Conservation (phyloP, 2,329 filamentous ascomycete genomes). For the Lecanoromycetidae sp. region DNA sequence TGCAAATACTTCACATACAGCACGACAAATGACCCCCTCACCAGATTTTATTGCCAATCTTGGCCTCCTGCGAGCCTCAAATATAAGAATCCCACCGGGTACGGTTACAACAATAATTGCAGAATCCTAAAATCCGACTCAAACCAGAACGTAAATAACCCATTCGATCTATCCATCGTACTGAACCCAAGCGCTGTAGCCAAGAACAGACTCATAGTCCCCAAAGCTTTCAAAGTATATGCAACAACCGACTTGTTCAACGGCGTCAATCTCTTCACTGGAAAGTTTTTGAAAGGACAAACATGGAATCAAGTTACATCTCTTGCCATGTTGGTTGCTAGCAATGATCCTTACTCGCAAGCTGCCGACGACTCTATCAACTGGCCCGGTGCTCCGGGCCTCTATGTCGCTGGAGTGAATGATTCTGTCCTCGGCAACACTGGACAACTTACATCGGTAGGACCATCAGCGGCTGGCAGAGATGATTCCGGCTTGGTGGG, state of each 20-base stretch:
- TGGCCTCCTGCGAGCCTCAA: not conserved
- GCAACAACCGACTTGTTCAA: not conserved
- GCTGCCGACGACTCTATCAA: not conserved
- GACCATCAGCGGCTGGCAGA: too few species aligned
- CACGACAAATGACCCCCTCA: not conserved
- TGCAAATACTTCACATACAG: conserved; percentile 1
- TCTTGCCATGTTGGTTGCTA: not conserved
- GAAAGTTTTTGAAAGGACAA: not conserved
- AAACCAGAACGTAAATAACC: too few species aligned
- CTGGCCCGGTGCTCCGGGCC: not conserved
- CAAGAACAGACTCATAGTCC: too few species aligned
- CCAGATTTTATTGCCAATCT: not conserved
- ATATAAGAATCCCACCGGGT: too few species aligned
- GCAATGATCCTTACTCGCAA: not conserved
- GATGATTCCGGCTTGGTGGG: too few species aligned
- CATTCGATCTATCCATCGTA: too few species aligned
- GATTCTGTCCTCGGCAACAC: not conserved
- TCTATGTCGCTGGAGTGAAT: not conserved
- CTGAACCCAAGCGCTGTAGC: too few species aligned
- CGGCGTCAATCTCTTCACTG: not conserved
- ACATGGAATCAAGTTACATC: not conserved
- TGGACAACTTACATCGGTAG: too few species aligned
- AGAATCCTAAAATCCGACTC: too few species aligned
- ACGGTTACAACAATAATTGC: too few species aligned
- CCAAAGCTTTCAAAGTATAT: not conserved